Conservation (phyloP, 2,329 filamentous ascomycete genomes). For the Metarhizium robertsii region DNA sequence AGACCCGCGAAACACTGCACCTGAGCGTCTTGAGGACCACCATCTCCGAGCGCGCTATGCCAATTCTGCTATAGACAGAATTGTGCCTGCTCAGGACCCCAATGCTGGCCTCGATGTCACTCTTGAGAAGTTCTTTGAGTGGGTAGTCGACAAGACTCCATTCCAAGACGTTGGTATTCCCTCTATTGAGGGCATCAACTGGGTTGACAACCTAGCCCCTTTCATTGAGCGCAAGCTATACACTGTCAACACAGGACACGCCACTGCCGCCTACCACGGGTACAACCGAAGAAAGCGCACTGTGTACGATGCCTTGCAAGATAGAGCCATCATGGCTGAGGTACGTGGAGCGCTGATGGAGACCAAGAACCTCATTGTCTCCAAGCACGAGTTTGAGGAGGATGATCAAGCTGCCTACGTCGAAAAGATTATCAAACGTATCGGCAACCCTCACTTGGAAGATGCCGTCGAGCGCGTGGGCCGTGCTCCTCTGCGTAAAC, state of each 20-base stretch:
- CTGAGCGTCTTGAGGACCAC: conserved; percentile 58
- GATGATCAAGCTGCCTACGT: conserved; percentile 80
- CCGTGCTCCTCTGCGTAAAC: conserved; percentile 86
- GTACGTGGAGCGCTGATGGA: conserved; percentile 75
- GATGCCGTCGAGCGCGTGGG: conserved; percentile 93
- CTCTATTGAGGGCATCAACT: conserved; percentile 79
- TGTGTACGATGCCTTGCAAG: conserved; percentile 80
- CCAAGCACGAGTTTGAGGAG: conserved; percentile 71
- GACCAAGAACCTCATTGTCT: conserved; percentile 76
- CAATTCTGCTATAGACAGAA: conserved; percentile 97
- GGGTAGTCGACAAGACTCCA: conserved; percentile 85
- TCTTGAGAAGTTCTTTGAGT: conserved; percentile 98
- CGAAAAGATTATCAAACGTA: conserved; percentile 82
- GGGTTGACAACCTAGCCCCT: conserved; percentile 81
- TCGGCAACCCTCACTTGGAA: conserved; percentile 87
- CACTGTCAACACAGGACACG: conserved; percentile 97
- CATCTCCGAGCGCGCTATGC: conserved; percentile 75
- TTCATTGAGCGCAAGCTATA: conserved; percentile 99
- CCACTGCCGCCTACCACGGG: conserved; percentile 91
- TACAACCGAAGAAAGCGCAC: conserved; percentile 78
- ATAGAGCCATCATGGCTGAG: conserved; percentile 68
- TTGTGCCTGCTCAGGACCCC: conserved; percentile 82
- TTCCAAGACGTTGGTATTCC: conserved; percentile 61
- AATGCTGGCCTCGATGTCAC: conserved; percentile 79
- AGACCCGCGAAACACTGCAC: conserved; percentile 59